Percentiles rank a stretch among this genome's conserved stretches.
Conservation (phyloP, 2,329 filamentous ascomycete genomes). For the Juglanconis oblonga region DNA sequence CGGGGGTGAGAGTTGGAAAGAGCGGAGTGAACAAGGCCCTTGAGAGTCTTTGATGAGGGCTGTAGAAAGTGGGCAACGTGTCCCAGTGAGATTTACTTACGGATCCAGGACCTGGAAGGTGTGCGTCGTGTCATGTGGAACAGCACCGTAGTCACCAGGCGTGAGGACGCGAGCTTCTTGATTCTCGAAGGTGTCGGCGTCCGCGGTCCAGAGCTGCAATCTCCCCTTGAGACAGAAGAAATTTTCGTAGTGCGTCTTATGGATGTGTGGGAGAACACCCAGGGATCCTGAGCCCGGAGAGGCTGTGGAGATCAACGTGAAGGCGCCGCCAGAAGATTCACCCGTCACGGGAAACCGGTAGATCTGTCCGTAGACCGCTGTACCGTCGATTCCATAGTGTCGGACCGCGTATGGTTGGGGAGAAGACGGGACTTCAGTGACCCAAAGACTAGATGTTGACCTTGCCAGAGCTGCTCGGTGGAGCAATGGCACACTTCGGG, state of each 20-base stretch:
- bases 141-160: constrained; percentile 43
- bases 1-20: too few species aligned
- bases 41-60: too few species aligned
- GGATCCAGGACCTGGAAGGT: constrained; percentile 47
- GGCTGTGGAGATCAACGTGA: constrained; percentile 42
- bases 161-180: constrained; percentile 33
- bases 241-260: constrained; percentile 42
- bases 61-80: neutral
- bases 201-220: constrained; percentile 42
- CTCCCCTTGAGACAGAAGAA: constrained; percentile 43
- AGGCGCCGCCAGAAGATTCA: constrained; percentile 40
- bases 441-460: constrained; percentile 6
- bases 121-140: constrained; percentile 43
- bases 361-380: neutral
- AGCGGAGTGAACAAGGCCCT: too few species aligned
- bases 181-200: constrained; percentile 26
- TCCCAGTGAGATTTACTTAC: neutral
- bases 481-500: neutral
- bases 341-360: constrained; percentile 33
- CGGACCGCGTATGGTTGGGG: constrained; percentile 10
- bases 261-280: constrained; percentile 41
- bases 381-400: constrained; percentile 5
- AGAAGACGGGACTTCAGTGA: constrained; percentile 5
- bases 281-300: constrained; percentile 33
- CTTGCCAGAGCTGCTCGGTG: neutral